A percentile compares a stretch with the other conserved stretches of the same genome.
Evolutionary conservation across 768 basidiomycete genomes (phyloP).

Genomic region (Lyophyllum shimeji): DNA sequence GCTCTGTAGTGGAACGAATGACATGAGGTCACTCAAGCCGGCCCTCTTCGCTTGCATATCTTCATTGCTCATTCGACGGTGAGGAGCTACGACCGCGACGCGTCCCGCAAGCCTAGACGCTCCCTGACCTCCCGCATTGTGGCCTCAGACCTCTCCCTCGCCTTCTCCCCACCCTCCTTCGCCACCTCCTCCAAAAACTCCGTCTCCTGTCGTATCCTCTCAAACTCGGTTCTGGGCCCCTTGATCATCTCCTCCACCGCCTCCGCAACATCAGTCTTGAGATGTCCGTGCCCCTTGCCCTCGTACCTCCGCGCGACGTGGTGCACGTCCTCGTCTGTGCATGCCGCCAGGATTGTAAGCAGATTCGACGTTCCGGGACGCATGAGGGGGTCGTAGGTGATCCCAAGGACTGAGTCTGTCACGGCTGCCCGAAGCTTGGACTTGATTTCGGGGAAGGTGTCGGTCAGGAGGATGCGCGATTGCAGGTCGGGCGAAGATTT

Average conservation of each 20-base stretch:
- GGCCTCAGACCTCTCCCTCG: constrained; percentile 53
- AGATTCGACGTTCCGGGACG: constrained; percentile 87
- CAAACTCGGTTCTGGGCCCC: constrained; percentile 68
- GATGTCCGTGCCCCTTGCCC: constrained; percentile 54
- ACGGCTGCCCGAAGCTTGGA: constrained; percentile 79
- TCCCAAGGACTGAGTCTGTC: constrained; percentile 75
- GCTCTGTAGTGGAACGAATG: not conserved
- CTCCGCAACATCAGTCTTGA: constrained; percentile 77
- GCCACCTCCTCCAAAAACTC: constrained; percentile 65
- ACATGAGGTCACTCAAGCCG: not conserved
- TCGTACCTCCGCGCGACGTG: constrained; percentile 51
- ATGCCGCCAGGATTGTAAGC: constrained; percentile 77
- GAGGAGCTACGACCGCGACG: not conserved
- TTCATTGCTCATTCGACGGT: not conserved
- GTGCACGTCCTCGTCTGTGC: constrained; percentile 45
- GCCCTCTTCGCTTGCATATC: not conserved
- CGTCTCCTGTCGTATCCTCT: constrained; percentile 57
- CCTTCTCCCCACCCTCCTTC: constrained; percentile 59
- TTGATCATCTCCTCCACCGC: constrained; percentile 69
- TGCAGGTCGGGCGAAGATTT: constrained; percentile 80
- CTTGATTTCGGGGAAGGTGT: constrained; percentile 57
- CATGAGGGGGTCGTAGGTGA: constrained; percentile 77
- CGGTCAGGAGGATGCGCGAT: constrained; percentile 88
- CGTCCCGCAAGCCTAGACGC: constrained; percentile 53
- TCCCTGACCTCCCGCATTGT: constrained; percentile 71